These are phyloP conservation scores for Populus hybrid DNA, from an alignment of 441 rosid genomes.

Conservation along the genomic window DNA sequence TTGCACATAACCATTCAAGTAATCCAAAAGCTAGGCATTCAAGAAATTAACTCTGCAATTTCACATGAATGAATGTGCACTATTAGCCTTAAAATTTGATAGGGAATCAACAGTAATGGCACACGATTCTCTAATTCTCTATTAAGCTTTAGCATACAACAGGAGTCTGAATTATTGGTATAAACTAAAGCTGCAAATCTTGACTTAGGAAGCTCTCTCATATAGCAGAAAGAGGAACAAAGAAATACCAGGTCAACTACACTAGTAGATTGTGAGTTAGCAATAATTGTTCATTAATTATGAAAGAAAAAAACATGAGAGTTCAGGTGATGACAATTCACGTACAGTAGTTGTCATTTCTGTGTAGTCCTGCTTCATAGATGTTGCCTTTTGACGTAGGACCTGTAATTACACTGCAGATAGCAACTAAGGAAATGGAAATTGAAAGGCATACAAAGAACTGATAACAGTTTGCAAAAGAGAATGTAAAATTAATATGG, in stretches of 20 bases:
- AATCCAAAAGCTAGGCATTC: conserved; percentile 11
- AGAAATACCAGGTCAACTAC: neutral
- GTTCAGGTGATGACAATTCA: conserved; percentile 23
- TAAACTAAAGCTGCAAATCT: conserved; percentile 6
- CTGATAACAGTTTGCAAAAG: neutral
- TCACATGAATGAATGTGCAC: neutral
- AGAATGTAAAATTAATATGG: neutral
- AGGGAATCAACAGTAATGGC: neutral
- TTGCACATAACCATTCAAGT: conserved; percentile 3
- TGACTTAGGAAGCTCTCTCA: conserved; percentile 1
- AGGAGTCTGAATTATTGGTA: neutral
- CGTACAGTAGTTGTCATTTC: conserved; percentile 82
- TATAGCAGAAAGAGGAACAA: conserved; percentile 3
- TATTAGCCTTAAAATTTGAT: neutral
- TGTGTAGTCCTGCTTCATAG: conserved; percentile 96
- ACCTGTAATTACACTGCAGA: conserved; percentile 77
- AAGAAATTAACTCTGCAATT: neutral
- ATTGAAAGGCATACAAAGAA: neutral
- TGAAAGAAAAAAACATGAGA: neutral
- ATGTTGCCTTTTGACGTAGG: conserved; percentile 86
- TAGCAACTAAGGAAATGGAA: conserved; percentile 45
- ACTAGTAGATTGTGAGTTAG: neutral
- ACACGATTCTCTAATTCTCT: conserved; percentile 3
- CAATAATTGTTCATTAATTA: neutral
- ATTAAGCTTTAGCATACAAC: conserved; percentile 5